Conservation (phyloP, 805 yeast genomes). For the Cyberlindnera americana region DNA sequence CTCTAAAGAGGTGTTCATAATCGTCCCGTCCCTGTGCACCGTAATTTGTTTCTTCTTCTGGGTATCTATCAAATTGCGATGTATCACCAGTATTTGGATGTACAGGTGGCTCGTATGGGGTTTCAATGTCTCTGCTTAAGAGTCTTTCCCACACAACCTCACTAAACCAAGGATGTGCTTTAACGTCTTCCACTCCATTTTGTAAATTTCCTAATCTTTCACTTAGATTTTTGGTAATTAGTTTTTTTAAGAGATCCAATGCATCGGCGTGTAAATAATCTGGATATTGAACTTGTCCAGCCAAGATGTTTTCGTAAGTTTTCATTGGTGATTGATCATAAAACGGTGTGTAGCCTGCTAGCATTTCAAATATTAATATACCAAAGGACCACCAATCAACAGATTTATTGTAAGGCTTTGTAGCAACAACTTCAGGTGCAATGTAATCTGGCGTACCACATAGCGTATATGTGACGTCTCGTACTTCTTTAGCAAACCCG, state of each 20-base stretch:
- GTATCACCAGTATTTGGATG: conserved; percentile 89
- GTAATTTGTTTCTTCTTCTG: conserved; percentile 83
- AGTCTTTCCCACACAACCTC: conserved; percentile 94
- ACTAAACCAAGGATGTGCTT: conserved; percentile 84
- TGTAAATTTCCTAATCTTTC: conserved; percentile 81
- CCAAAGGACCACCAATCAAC: conserved; percentile 99
- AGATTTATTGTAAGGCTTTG: conserved; percentile 90
- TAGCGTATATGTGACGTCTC: conserved; percentile 86
- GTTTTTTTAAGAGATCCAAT: conserved; percentile 62
- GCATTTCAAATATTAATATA: conserved; percentile 87
- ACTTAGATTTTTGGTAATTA: conserved; percentile 82
- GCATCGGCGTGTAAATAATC: conserved; percentile 74
- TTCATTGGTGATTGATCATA: conserved; percentile 91
- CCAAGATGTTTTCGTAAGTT: conserved; percentile 87
- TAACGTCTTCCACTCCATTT: conserved; percentile 81
- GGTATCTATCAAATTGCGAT: conserved; percentile 76
- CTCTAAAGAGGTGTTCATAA: conserved; percentile 56
- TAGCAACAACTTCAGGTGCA: conserved; percentile 93
- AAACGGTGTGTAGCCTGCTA: conserved; percentile 93
- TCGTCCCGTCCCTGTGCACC: conserved; percentile 78
- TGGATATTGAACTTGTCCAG: conserved; percentile 77
- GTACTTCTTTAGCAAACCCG: conserved; percentile 92
- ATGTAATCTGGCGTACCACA: conserved; percentile 97
- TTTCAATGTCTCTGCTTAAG: conserved; percentile 80
- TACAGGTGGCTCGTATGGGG: conserved; percentile 81